Evolutionary conservation across 768 basidiomycete genomes (phyloP), one percentile per base, ranked within the genome.

Genomic region (Polyporus arcularius): DNA sequence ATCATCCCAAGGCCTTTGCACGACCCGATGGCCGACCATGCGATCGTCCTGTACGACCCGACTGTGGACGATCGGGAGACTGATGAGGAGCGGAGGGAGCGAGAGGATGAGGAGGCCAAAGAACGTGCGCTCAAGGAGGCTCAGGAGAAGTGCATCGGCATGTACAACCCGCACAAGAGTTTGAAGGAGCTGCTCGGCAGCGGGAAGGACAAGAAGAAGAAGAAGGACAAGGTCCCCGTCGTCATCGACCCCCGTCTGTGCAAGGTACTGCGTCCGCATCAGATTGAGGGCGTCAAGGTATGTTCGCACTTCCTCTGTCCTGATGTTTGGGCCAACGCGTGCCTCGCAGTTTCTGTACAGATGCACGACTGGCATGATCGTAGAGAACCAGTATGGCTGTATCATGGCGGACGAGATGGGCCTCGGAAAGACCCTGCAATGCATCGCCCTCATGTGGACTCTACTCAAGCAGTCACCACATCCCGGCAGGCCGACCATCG

Each of bases 321-420:
- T n/a, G 4, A 10, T 12, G 21, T 5, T 16, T 18, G 48, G 18
- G n/a, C 46, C 62, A 42, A n/a, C 64, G 57, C 49, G 41, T 47
- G 52, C 31, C 30, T 39, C 8, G 18, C 66, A 99, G 95, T 98
- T 99, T 74, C 74, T 99, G 73, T 99, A 96, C 75, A 88, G 85
- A 74, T 97, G 96, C 74, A 88, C 95, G 4, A 97, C 95, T 0
- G 97, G 96, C 0, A 90, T 96, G 86, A 74, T 96, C 57, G 91
- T 90, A 40, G 89, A 93, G 47, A 91, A 94, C 67, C 94, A 96
- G 62, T 89, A 87, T 62, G 93, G 92, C 0, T 98, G 96, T 70
- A 99, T 99, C 73, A 98, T 99, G 96, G 96, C 96, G 1, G 96
- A 99, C 70, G 96, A 96, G 75, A 99, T 99, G 96, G 96, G 96